These are phyloP conservation scores for Hypoxylon sp. DNA, from an alignment of 2,329 filamentous ascomycete genomes.

Conservation along the genomic window DNA sequence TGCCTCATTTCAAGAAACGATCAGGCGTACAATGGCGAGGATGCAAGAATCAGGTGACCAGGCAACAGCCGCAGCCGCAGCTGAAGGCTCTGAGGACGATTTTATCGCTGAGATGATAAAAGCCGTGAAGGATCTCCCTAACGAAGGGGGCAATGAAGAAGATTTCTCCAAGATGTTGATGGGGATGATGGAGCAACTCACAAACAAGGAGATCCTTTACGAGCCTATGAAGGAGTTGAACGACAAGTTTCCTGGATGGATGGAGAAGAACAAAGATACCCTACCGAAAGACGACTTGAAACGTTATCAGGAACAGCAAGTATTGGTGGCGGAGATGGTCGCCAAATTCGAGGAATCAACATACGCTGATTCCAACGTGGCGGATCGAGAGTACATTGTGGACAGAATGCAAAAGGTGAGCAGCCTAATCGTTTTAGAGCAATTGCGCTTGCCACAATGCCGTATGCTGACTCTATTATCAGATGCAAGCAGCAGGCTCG, in stretches of 20 bases:
- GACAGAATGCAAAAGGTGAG: constrained; percentile 97
- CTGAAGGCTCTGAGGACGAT: constrained; percentile 78
- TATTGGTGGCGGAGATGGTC: constrained; percentile 87
- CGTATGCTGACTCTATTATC: constrained; percentile 43
- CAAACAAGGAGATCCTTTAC: constrained; percentile 97
- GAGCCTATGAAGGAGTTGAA: constrained; percentile 98
- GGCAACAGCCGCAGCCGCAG: constrained; percentile 82
- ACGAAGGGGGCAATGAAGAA: constrained; percentile 75
- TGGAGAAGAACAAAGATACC: constrained; percentile 79
- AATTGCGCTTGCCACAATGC: not conserved
- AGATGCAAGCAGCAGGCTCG: constrained; percentile 98
- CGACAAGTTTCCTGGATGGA: constrained; percentile 92
- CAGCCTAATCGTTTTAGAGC: not conserved
- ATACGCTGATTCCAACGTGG: constrained; percentile 85
- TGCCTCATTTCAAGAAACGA: constrained; percentile 89
- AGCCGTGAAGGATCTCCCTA: constrained; percentile 79
- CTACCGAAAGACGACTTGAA: constrained; percentile 80
- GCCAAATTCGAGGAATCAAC: constrained; percentile 85
- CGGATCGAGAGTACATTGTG: constrained; percentile 92
- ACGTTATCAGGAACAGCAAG: constrained; percentile 85
- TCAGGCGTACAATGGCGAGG: constrained; percentile 93
- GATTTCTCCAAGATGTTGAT: constrained; percentile 95
- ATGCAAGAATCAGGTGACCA: constrained; percentile 92
- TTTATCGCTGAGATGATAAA: constrained; percentile 94
- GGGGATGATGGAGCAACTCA: constrained; percentile 99